Conservation (phyloP, 2,329 filamentous ascomycete species). For the Calonectria hongkongensis region DNA sequence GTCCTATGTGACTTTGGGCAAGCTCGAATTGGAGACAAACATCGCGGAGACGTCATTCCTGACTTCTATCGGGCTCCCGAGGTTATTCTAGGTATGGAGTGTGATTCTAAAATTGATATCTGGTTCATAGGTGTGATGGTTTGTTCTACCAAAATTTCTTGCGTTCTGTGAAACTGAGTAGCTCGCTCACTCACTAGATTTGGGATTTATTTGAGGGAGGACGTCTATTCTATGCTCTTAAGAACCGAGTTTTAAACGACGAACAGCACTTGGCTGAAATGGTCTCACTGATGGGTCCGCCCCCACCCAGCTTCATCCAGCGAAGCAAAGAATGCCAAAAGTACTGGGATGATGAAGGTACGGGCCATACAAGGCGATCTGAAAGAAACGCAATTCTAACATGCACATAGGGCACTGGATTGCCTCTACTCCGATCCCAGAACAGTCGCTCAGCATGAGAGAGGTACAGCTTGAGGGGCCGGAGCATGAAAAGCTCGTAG, state of each 20-base stretch:
- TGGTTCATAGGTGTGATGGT: background rate
- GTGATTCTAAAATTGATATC: background rate
- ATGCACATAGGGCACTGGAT: too few species aligned
- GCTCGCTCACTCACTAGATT: background rate
- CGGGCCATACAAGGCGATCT: background rate
- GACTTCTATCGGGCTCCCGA: background rate
- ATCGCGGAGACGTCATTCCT: background rate
- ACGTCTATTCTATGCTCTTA: background rate
- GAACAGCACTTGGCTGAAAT: conserved; percentile 2
- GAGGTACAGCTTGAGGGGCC: background rate
- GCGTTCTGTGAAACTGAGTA: background rate
- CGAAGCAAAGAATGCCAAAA: conserved; percentile 12
- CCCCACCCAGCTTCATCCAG: background rate
- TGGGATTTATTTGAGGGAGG: conserved; percentile 10
- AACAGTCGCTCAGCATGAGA: too few species aligned
- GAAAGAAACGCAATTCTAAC: background rate
- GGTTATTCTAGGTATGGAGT: background rate
- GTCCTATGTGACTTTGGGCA: background rate
- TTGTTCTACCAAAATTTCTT: background rate
- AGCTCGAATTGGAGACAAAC: background rate
- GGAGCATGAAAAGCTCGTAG: background rate
- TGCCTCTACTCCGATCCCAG: too few species aligned
- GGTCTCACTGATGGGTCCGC: background rate
- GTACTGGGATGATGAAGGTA: background rate
- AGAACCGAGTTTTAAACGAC: background rate